Evolutionary conservation across 139 green algal genomes (phyloP).

Genomic region (Chloropicon primus): DNA sequence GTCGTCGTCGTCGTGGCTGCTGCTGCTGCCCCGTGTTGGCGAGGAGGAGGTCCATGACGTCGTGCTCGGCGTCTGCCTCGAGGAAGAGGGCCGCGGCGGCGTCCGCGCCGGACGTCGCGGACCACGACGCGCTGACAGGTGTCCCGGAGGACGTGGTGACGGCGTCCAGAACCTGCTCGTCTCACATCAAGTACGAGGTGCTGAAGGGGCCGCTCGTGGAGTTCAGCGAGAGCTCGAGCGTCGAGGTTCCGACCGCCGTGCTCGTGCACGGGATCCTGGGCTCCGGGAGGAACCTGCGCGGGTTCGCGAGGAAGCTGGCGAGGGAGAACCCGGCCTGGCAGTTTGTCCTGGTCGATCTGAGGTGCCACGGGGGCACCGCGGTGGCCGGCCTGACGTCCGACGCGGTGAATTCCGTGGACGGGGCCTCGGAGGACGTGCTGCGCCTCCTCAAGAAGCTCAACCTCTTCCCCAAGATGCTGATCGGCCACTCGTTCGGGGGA

Average conservation of each 20-base stretch:
- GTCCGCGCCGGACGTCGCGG: no score
- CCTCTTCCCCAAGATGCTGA: conserved; percentile 71
- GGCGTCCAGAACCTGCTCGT: not conserved
- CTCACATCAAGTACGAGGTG: not conserved
- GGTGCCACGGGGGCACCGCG: conserved; percentile 77
- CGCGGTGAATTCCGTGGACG: conserved; percentile 41
- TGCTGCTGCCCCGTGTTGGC: no score
- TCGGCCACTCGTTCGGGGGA: conserved; percentile 85
- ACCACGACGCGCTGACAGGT: not conserved
- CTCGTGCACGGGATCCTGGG: conserved; percentile 91
- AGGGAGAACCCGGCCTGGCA: conserved; percentile 47
- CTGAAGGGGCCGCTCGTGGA: not conserved
- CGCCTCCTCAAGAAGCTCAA: conserved; percentile 53
- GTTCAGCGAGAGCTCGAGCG: not conserved
- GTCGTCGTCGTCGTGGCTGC: no score
- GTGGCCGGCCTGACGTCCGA: not conserved
- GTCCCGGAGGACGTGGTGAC: not conserved
- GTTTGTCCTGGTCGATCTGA: conserved; percentile 81
- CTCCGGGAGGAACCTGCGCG: conserved; percentile 61
- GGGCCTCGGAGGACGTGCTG: conserved; percentile 55
- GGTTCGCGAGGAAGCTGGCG: conserved; percentile 22
- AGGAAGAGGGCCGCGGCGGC: no score
- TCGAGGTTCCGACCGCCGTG: conserved; percentile 59
- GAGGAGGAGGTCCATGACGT: no score
- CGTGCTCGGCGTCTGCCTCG: no score